phyloP scores from a whole-genome alignment of 805 yeast genomes.

The Candida ulmi region DNA sequence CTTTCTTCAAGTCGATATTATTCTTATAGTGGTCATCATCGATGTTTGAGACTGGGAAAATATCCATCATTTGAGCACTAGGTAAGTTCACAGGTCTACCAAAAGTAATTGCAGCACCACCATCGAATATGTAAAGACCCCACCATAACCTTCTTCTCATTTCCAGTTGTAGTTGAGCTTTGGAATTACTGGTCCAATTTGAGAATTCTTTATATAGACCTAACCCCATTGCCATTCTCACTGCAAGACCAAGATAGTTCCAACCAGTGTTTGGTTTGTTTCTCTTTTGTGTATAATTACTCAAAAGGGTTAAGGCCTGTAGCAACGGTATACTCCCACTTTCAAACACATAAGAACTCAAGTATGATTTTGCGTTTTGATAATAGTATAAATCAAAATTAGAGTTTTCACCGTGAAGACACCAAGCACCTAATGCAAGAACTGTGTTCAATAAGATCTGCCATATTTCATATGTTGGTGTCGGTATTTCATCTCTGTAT shows the following conservation, averaged over 20 bases:
- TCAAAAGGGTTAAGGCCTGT: conserved; percentile 45
- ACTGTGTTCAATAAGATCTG: conserved; percentile 50
- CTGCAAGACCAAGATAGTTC: conserved; percentile 60
- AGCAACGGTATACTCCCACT: conserved; percentile 52
- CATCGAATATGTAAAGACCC: conserved; percentile 59
- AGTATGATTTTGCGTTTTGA: conserved; percentile 41
- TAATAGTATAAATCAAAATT: conserved; percentile 52
- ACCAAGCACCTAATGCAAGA: conserved; percentile 67
- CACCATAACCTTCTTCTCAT: conserved; percentile 62
- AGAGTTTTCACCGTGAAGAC: conserved; percentile 48
- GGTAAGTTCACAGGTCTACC: conserved; percentile 61
- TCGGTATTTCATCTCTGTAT: conserved; percentile 35
- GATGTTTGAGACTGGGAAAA: conserved; percentile 44
- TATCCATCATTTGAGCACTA: conserved; percentile 39
- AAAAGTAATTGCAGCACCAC: conserved; percentile 57
- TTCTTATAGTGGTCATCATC: conserved; percentile 33
- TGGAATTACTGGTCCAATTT: conserved; percentile 28
- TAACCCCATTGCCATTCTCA: conserved; percentile 60
- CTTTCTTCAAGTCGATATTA: conserved; percentile 12
- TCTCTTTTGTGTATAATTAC: conserved; percentile 59
- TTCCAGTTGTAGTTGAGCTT: conserved; percentile 41
- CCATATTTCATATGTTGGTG: conserved; percentile 43
- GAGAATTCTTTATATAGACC: conserved; percentile 56
- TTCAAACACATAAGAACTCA: conserved; percentile 47
- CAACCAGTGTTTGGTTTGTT: conserved; percentile 66